Evolutionary conservation across 139 green algal genomes (phyloP), one percentile per base, ranked within the genome.

Genomic region (Tetratostichococcus sp.): DNA sequence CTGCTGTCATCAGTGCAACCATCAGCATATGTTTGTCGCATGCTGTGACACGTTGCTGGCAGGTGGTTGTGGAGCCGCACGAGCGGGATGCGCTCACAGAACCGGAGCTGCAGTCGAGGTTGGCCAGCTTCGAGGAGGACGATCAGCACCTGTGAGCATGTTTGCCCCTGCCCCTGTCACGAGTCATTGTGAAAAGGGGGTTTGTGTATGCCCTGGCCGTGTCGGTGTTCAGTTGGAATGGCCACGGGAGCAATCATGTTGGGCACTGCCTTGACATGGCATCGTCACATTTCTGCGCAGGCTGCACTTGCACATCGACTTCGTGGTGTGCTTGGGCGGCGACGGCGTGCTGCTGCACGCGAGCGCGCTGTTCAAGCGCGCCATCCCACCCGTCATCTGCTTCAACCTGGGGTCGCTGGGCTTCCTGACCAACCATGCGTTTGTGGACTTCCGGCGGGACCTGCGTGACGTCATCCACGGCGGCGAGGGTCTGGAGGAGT

Each of bases 381-480:
- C 82, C 66, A 85, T 92, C 28, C 88, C 88, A 23, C 88, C 88
- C 34, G 86, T 98, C 19, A 86, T 98, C n/a, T 87, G 86, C 34
- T 99, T 99, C 86, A 93, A 97, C 82, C 84, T 98, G n/a, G 96
- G 96, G 14, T 97, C 89, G 22, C 86, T 99, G 58, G 96, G 96
- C 70, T 99, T 99, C 82, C 82, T 99, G 30, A 98, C 96, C 66
- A 95, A 92, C 69, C 92, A 97, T 79, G 73, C 73, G n/a, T 92
- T 87, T 71, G 25, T 79, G 0, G 81, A 93, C 35, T 93, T 89
- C 78, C 75, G 74, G 59, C n/a, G 84, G 17, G 91, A 96, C 80
- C 83, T 98, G 65, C 65, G 67, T 1, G 82, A 85, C 35, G 83
- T 98, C 14, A 95, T 98, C 65, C 84, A 92, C 69, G 94, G 94